Conservation (phyloP, 352 stramenopile species). For the Aphanomyces invadans region DNA sequence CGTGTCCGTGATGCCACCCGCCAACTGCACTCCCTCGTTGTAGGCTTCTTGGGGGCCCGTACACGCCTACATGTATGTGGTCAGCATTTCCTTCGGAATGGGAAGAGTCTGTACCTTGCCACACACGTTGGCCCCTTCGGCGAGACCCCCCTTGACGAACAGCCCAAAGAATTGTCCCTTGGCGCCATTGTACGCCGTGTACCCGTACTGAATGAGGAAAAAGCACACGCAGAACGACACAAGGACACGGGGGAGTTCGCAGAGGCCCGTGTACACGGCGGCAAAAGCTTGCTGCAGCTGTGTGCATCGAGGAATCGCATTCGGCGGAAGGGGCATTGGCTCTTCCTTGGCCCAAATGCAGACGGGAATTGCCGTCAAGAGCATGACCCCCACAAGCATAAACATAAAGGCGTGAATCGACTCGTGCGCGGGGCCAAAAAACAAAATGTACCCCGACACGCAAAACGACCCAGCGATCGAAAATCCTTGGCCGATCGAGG, state of each 20-base stretch:
- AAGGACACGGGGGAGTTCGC: slow-evolving; percentile 23
- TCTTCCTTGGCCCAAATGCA: slow-evolving; percentile 37
- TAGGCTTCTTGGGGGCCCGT: slow-evolving; percentile 35
- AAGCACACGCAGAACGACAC: slow-evolving; percentile 28
- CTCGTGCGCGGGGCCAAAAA: slow-evolving; percentile 45
- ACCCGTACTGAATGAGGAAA: slow-evolving; percentile 29
- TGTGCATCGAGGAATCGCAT: background rate
- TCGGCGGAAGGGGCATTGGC: background rate
- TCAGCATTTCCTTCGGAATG: too few species aligned
- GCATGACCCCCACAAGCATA: slow-evolving; percentile 43
- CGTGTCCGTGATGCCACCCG: slow-evolving; percentile 39
- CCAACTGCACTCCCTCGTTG: slow-evolving; percentile 39
- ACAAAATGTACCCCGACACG: slow-evolving; percentile 43
- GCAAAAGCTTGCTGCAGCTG: slow-evolving; percentile 27
- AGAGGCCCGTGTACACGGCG: slow-evolving; percentile 27
- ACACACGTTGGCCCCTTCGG: slow-evolving; percentile 32
- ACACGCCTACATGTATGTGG: slow-evolving; percentile 25
- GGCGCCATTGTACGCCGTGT: slow-evolving; percentile 34
- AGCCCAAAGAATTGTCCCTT: slow-evolving; percentile 34
- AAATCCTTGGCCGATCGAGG: slow-evolving; percentile 42
- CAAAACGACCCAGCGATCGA: slow-evolving; percentile 44
- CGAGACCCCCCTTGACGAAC: slow-evolving; percentile 30
- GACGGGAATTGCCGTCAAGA: slow-evolving; percentile 29
- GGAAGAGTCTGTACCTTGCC: slow-evolving; percentile 8
- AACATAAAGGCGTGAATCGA: slow-evolving; percentile 45